Conservation (phyloP, 257 asterid genomes). For the Datura wrightii region DNA sequence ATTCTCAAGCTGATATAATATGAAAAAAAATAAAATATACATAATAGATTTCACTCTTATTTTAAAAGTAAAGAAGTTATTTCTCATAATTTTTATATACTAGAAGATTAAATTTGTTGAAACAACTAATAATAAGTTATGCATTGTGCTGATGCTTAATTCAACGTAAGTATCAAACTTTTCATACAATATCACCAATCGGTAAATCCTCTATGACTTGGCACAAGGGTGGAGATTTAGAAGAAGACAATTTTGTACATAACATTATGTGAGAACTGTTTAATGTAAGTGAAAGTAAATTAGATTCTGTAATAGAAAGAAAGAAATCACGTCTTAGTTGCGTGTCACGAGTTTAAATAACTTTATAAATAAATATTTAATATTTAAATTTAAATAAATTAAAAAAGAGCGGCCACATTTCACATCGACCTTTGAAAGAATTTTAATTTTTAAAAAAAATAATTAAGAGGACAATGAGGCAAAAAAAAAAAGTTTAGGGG, state of each 20-base stretch:
- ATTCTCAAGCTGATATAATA: no score
- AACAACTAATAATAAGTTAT: background rate
- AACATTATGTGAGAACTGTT: background rate
- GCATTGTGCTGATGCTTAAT: background rate
- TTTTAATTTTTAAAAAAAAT: background rate
- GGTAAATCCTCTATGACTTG: background rate
- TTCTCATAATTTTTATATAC: no score
- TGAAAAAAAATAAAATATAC: no score
- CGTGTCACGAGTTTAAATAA: background rate
- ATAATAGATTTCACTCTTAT: no score
- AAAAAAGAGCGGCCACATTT: background rate
- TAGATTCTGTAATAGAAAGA: background rate
- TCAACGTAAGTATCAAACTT: background rate
- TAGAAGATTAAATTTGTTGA: background rate
- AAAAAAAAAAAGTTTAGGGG: background rate
- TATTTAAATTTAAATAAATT: no score
- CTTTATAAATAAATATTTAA: no score
- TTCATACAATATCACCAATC: background rate
- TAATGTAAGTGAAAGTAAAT: background rate
- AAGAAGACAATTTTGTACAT: background rate
- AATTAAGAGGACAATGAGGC: background rate
- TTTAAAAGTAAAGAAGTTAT: no score
- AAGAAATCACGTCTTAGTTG: no score
- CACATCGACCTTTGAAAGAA: background rate
- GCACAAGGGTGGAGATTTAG: background rate